Conservation (phyloP, 495 filamentous ascomycete species). For the Endocarpon pusillum region DNA sequence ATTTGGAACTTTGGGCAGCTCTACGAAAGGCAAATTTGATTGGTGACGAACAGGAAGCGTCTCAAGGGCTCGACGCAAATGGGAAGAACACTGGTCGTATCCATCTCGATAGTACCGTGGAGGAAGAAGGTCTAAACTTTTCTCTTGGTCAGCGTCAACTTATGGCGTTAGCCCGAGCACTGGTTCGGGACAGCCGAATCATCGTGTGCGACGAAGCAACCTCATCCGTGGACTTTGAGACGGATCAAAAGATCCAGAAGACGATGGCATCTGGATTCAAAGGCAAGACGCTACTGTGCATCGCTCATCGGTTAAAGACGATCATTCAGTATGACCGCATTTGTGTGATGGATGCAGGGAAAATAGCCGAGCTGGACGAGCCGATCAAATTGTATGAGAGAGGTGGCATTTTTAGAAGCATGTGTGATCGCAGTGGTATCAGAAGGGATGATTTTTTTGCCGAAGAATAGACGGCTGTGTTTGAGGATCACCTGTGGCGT, state of each 20-base stretch:
- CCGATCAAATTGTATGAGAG: conserved; percentile 53
- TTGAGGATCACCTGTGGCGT: too few relatives aligned
- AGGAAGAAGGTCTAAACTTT: conserved; percentile 91
- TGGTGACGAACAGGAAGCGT: conserved; percentile 22
- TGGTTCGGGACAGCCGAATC: conserved; percentile 73
- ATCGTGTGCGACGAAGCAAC: conserved; percentile 96
- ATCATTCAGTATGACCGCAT: conserved; percentile 93
- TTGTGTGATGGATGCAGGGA: conserved; percentile 82
- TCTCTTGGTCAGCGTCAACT: conserved; percentile 91
- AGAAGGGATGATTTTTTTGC: conserved; percentile 47
- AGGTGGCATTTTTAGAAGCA: conserved; percentile 65
- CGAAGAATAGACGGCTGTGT: conserved; percentile 2
- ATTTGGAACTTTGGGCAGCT: conserved; percentile 76
- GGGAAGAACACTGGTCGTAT: conserved; percentile 31
- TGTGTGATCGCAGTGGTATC: conserved; percentile 89
- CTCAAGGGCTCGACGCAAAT: conserved; percentile 9
- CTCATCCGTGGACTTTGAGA: conserved; percentile 85
- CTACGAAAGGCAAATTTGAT: conserved; percentile 69
- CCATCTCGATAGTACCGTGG: conserved; percentile 69
- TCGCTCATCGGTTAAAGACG: conserved; percentile 83
- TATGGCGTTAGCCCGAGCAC: conserved; percentile 81
- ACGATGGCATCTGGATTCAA: conserved; percentile 78
- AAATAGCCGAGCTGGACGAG: conserved; percentile 70
- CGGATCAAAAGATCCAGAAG: conserved; percentile 83
- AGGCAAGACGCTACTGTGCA: conserved; percentile 81